These are phyloP conservation scores for Solanum etuberosum DNA, from an alignment of 257 asterid genomes.

Conservation along the genomic window DNA sequence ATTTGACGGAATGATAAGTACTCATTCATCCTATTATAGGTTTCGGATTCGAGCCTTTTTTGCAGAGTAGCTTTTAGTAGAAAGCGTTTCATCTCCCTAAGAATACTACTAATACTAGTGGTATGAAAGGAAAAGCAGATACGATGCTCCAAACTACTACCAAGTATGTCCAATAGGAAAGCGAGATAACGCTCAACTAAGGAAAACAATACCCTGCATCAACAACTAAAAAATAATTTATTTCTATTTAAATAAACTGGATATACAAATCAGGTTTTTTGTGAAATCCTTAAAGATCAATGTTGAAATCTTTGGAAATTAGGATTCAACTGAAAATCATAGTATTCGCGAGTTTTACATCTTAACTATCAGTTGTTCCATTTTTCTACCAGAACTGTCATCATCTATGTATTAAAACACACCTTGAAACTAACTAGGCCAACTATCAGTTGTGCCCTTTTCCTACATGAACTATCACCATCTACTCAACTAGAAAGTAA, in stretches of 20 bases:
- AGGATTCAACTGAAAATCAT: no score
- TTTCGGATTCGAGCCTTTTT: background rate
- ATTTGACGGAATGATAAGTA: no score
- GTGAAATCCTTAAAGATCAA: background rate
- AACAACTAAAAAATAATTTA: background rate
- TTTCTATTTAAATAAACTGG: background rate
- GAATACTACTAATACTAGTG: background rate
- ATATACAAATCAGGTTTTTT: background rate
- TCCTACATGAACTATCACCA: background rate
- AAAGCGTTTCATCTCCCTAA: background rate
- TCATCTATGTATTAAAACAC: no score
- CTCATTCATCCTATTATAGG: background rate
- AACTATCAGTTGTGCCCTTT: background rate
- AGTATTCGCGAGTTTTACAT: no score
- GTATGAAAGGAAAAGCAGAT: background rate
- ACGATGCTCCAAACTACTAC: background rate
- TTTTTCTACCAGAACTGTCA: background rate
- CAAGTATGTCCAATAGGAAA: background rate
- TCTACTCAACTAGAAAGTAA: background rate
- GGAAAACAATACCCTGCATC: background rate
- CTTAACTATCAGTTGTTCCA: background rate
- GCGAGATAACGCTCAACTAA: background rate
- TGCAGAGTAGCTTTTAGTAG: background rate
- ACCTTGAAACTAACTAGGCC: rapidly evolving
- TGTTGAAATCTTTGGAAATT: background rate